Conservation (phyloP, 345 rosid genomes). For the Bruguiera gymnorhiza region DNA sequence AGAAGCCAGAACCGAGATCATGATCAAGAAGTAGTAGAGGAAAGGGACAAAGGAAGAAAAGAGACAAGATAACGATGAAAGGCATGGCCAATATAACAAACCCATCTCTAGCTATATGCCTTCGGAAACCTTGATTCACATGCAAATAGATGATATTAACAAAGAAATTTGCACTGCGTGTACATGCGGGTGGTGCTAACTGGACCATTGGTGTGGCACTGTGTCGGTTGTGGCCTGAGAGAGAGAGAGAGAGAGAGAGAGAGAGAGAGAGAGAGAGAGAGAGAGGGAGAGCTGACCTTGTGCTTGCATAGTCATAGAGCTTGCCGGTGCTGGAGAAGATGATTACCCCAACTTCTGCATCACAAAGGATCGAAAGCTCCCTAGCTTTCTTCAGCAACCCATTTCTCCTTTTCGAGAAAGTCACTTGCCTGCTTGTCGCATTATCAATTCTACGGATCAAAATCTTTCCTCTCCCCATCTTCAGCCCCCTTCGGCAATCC, state of each 20-base stretch:
- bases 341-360: constrained; percentile 48
- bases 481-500: neutral
- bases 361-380: constrained; percentile 54
- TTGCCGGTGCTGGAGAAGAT: constrained; percentile 53
- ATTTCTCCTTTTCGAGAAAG: constrained; percentile 50
- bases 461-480: constrained; percentile 67
- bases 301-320: constrained; percentile 49
- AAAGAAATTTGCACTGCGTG: neutral
- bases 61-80: constrained; percentile 5
- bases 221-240: neutral
- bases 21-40: too few species aligned
- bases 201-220: neutral
- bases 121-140: neutral
- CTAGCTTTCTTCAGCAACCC: constrained; percentile 50
- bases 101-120: neutral
- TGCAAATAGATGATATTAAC: neutral
- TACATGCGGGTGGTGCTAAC: neutral
- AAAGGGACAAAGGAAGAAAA: neutral
- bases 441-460: constrained; percentile 52
- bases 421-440: constrained; percentile 54
- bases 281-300: constrained; percentile 34
- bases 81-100: neutral
- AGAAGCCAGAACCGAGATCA: too few species aligned
- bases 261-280: neutral
- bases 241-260: neutral